Percentiles rank a stretch among this genome's conserved stretches.
Conservation (phyloP, 140 eudicot species). For the Erigeron philadelphicus region DNA sequence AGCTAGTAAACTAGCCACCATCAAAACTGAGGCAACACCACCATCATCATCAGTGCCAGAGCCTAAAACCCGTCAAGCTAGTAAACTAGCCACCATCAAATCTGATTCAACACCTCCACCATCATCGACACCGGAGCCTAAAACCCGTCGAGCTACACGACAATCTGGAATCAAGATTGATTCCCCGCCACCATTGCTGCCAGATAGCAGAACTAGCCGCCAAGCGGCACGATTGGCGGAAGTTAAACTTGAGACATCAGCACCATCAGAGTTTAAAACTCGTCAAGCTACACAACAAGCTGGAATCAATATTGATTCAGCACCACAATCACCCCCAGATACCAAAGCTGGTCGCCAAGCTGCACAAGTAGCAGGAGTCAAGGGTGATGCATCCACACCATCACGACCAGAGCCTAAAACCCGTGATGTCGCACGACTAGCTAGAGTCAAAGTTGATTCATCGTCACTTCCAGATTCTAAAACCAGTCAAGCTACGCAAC, state of each 20-base stretch:
- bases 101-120: slow-evolving; percentile 25
- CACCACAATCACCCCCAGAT: slow-evolving; percentile 17
- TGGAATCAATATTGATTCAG: slow-evolving; percentile 31
- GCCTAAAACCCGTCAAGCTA: slow-evolving; percentile 16
- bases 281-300: slow-evolving; percentile 33
- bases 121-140: slow-evolving; percentile 3
- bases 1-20: slow-evolving; percentile 12
- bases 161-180: slow-evolving; percentile 3
- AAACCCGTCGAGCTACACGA: slow-evolving; percentile 22
- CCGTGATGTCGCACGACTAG: slow-evolving; percentile 38
- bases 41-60: slow-evolving; percentile 7
- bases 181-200: slow-evolving; percentile 13
- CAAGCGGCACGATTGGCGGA: slow-evolving; percentile 36
- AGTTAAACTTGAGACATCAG: slow-evolving; percentile 27
- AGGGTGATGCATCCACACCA: slow-evolving; percentile 23
- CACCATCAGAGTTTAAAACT: slow-evolving; percentile 24
- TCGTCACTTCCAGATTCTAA: slow-evolving; percentile 20
- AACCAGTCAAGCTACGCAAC: slow-evolving; percentile 21
- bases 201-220: slow-evolving; percentile 11
- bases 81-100: slow-evolving; percentile 33
- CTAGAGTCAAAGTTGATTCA: slow-evolving; percentile 32
- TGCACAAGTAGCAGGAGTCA: slow-evolving; percentile 34
- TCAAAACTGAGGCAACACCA: slow-evolving; percentile 7
- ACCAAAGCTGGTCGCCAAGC: slow-evolving; percentile 29
- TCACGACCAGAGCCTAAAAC: slow-evolving; percentile 5